Evolutionary conservation across 129 eudicot genomes (phyloP).

Genomic region (Heracleum sosnowskyi): DNA sequence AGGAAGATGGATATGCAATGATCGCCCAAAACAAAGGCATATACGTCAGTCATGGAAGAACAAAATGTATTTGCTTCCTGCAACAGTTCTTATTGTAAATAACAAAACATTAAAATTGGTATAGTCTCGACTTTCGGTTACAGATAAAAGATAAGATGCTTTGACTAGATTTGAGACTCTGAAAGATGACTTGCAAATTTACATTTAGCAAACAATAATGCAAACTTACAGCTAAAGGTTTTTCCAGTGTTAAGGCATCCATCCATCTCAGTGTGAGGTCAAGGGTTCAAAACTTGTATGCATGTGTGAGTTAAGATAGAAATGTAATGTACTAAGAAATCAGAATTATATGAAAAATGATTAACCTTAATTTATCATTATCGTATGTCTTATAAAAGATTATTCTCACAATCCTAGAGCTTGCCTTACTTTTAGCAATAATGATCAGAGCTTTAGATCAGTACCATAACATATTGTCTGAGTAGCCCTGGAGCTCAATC

Average conservation of each 20-base stretch:
- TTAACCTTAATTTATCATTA: too few relatives aligned
- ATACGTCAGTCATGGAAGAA: too few relatives aligned
- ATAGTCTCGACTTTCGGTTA: background rate
- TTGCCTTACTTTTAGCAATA: background rate
- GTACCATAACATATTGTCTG: background rate
- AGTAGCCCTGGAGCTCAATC: background rate
- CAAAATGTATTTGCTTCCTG: background rate
- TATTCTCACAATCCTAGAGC: background rate
- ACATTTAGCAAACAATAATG: too few relatives aligned
- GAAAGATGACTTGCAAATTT: background rate
- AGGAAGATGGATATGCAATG: too few relatives aligned
- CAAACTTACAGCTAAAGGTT: too few relatives aligned
- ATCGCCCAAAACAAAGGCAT: too few relatives aligned
- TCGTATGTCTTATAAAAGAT: background rate
- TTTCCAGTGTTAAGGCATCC: too few relatives aligned
- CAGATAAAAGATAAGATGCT: background rate
- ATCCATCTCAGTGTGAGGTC: too few relatives aligned
- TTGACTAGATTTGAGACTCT: background rate
- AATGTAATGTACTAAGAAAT: background rate
- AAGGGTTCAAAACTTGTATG: background rate
- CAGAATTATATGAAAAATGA: too few relatives aligned
- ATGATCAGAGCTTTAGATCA: background rate
- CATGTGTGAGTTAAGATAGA: background rate
- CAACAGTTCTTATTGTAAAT: background rate
- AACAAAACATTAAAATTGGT: background rate